Percentiles rank a stretch among this genome's conserved stretches.
Evolutionary conservation across 306 rosid species (phyloP).

Genomic region (Rosa chinensis): DNA sequence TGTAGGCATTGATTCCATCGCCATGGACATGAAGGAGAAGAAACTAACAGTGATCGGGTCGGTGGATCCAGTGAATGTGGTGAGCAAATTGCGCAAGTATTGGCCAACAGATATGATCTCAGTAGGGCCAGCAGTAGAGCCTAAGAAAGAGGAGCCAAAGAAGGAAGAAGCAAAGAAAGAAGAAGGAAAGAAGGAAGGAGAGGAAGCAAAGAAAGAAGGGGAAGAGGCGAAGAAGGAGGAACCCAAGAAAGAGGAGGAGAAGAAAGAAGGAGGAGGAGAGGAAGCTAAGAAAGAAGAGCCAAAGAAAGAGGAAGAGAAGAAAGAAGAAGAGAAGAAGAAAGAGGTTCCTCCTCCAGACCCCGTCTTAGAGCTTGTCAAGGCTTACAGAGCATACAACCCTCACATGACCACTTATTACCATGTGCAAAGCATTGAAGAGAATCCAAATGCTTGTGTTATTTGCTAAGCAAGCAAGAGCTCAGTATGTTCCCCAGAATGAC

Average conservation of each 20-base stretch:
- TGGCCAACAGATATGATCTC: constrained; percentile 62
- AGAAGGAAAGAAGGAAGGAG: constrained; percentile 41
- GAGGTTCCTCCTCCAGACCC: constrained; percentile 49
- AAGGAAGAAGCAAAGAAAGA: constrained; percentile 68
- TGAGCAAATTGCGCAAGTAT: constrained; percentile 74
- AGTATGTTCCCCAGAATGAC: constrained; percentile 16
- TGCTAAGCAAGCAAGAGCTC: constrained; percentile 29
- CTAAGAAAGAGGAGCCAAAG: constrained; percentile 77
- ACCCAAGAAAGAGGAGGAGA: constrained; percentile 43
- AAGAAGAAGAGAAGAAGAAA: constrained; percentile 49
- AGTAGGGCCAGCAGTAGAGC: constrained; percentile 86
- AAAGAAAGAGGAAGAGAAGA: constrained; percentile 48
- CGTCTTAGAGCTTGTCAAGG: constrained; percentile 56
- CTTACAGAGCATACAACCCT: constrained; percentile 70
- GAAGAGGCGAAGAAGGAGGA: constrained; percentile 42
- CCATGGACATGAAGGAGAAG: constrained; percentile 89
- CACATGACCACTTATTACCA: constrained; percentile 64
- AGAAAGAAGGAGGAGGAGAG: constrained; percentile 43
- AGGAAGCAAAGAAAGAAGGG: constrained; percentile 41
- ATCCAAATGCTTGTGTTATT: constrained; percentile 86
- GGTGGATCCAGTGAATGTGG: constrained; percentile 79
- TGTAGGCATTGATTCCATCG: constrained; percentile 80
- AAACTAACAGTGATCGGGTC: constrained; percentile 81
- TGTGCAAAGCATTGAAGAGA: constrained; percentile 88
- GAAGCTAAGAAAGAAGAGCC: constrained; percentile 43